phyloP scores from a whole-genome alignment of 495 filamentous ascomycete species.

The Acidomyces sp. region DNA sequence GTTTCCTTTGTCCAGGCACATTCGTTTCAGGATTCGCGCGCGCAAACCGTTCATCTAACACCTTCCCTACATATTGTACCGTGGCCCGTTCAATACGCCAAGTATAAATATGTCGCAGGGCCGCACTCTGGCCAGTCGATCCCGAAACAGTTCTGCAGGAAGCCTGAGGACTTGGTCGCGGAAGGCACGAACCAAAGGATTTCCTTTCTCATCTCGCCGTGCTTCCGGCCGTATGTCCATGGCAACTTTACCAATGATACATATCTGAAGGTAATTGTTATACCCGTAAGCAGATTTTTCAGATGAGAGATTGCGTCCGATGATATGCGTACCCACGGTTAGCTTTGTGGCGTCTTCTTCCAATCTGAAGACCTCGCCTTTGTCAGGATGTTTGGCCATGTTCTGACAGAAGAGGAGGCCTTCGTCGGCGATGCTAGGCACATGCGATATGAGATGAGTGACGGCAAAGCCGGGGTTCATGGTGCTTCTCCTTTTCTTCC shows the following conservation, averaged over 20 bases:
- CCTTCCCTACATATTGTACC: constrained; percentile 25
- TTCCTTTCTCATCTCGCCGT: constrained; percentile 24
- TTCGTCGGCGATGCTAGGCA: constrained; percentile 33
- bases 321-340: too few relatives aligned
- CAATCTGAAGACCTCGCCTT: constrained; percentile 26
- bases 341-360: constrained; percentile 25
- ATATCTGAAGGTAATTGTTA: too few relatives aligned
- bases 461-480: constrained; percentile 37
- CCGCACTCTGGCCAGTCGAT: constrained; percentile 18
- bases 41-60: constrained; percentile 27
- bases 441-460: constrained; percentile 29
- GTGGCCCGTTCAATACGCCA: constrained; percentile 28
- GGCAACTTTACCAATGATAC: constrained; percentile 31
- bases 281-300: too few relatives aligned
- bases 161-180: constrained; percentile 25
- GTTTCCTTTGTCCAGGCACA: constrained; percentile 4
- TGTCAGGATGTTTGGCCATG: constrained; percentile 22
- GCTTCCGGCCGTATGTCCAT: constrained; percentile 27
- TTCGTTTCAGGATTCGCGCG: constrained; percentile 4
- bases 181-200: constrained; percentile 27
- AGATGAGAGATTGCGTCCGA: too few relatives aligned
- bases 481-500: constrained; percentile 31
- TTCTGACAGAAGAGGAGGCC: constrained; percentile 25
- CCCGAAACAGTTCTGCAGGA: constrained; percentile 8
- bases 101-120: constrained; percentile 18